Evolutionary conservation across 805 yeast genomes (phyloP).

Genomic region (Starmerella riodocensis): DNA sequence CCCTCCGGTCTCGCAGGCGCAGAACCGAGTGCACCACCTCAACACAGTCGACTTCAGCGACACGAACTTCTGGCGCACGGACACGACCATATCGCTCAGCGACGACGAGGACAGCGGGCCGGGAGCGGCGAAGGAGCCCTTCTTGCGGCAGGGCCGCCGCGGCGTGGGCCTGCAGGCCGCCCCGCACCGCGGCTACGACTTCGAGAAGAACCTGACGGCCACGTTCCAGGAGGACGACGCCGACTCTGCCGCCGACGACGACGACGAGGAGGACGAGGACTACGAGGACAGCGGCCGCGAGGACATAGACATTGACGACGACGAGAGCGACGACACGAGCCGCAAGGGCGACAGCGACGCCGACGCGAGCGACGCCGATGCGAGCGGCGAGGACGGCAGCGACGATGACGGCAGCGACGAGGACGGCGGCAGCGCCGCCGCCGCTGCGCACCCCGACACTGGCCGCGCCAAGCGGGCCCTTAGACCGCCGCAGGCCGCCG

Average conservation of each 20-base stretch:
- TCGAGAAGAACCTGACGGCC: conserved; percentile 27
- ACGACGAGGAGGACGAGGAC: conserved; percentile 12
- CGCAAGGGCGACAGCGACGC: not conserved
- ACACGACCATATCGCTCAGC: conserved; percentile 40
- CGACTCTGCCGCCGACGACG: conserved; percentile 25
- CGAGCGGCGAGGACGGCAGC: not conserved
- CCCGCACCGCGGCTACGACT: conserved; percentile 21
- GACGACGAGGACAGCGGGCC: conserved; percentile 17
- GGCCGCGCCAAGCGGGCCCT: no score
- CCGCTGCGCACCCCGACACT: no score
- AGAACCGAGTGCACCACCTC: conserved; percentile 23
- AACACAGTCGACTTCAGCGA: conserved; percentile 51
- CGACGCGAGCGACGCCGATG: not conserved
- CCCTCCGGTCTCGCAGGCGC: conserved; percentile 51
- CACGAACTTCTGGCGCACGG: conserved; percentile 85
- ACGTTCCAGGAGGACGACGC: conserved; percentile 25
- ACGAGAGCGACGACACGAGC: conserved; percentile 2
- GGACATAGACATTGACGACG: conserved; percentile 15
- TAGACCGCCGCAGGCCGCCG: no score
- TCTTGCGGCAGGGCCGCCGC: no score
- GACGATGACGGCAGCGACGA: no score
- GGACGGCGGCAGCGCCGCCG: no score
- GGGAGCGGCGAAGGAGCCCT: no score
- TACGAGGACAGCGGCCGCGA: conserved; percentile 10
- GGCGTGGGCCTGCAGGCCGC: no score